Evolutionary conservation across 176 grass and related monocot species (phyloP).

Genomic region (Stipa capillata): DNA sequence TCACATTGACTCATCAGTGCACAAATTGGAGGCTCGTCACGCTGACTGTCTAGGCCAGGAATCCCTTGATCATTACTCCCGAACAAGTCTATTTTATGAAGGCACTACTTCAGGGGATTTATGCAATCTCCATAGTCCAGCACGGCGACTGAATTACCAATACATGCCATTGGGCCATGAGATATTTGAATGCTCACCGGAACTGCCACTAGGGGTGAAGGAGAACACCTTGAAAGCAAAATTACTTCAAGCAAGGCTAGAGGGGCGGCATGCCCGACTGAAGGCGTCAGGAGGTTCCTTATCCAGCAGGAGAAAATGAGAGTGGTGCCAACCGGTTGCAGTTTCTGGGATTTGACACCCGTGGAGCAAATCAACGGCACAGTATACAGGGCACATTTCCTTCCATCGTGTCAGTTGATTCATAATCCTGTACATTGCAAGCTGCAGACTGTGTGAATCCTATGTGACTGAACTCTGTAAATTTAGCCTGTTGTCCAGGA

Average conservation of each 20-base stretch:
- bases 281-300: slow-evolving; percentile 33
- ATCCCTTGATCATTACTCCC: slow-evolving; percentile 21
- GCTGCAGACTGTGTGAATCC: neutral
- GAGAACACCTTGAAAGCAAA: slow-evolving; percentile 70
- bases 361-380: neutral
- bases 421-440: slow-evolving; percentile 1
- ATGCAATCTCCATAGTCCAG: slow-evolving; percentile 1
- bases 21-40: neutral
- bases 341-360: too few species aligned
- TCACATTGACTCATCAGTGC: neutral
- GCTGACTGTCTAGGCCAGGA: neutral
- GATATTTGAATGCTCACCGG: slow-evolving; percentile 36
- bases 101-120: slow-evolving; percentile 40
- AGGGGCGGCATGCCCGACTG: slow-evolving; percentile 59
- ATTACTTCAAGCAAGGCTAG: too few species aligned
- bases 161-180: slow-evolving; percentile 13
- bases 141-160: neutral
- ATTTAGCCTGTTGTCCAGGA: neutral
- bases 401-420: neutral
- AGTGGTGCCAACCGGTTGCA: neutral
- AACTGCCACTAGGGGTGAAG: slow-evolving; percentile 16
- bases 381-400: neutral
- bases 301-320: too few species aligned
- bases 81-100: slow-evolving; percentile 40
- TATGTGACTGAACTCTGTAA: slow-evolving; percentile 9